These are phyloP conservation scores for Euphorbia lathyris DNA, from an alignment of 345 rosid species.

Conservation along the genomic window DNA sequence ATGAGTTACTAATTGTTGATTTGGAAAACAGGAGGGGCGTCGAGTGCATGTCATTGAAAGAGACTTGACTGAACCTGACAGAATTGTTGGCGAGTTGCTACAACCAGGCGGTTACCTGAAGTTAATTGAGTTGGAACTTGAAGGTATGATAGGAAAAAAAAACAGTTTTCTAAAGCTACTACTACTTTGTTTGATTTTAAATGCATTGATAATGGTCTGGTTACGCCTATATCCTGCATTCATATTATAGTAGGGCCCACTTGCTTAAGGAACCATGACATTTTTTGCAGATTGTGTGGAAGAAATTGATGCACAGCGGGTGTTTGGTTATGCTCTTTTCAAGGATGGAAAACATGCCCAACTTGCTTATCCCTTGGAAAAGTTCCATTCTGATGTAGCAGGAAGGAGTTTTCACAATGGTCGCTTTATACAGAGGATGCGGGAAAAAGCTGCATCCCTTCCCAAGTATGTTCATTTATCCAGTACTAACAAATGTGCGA, in stretches of 20 bases:
- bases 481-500: background rate
- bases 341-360: conserved; percentile 26
- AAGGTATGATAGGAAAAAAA: conserved; percentile 13
- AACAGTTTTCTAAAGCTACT: background rate
- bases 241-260: background rate
- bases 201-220: background rate
- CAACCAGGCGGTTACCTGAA: conserved; percentile 36
- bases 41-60: conserved; percentile 33
- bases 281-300: conserved; percentile 25
- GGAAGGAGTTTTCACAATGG: conserved; percentile 34
- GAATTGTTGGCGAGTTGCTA: conserved; percentile 36
- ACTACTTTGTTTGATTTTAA: background rate
- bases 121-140: conserved; percentile 33
- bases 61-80: conserved; percentile 35
- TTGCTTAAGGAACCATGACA: background rate
- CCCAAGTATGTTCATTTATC: conserved; percentile 23
- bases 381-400: conserved; percentile 28
- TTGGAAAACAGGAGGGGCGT: conserved; percentile 29
- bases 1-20: background rate
- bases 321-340: conserved; percentile 32
- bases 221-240: background rate
- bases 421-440: conserved; percentile 31
- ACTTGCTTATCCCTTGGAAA: conserved; percentile 31
- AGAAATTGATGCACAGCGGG: conserved; percentile 30
- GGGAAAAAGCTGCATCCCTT: conserved; percentile 26